phyloP scores from a whole-genome alignment of 2,329 filamentous ascomycete genomes.

The Phaeoacremonium minimum region DNA sequence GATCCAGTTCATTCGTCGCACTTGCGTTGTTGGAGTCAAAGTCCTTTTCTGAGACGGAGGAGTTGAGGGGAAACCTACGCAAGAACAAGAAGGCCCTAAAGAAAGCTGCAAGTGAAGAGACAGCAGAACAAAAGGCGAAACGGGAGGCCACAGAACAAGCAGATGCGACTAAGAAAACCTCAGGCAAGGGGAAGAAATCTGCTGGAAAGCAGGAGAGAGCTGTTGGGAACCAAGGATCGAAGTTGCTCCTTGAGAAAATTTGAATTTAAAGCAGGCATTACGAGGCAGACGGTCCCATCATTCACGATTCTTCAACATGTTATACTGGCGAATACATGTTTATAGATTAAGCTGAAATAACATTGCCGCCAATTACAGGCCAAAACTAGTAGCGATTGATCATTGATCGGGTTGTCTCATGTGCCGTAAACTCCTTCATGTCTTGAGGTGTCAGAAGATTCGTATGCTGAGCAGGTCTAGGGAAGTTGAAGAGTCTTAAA shows the following conservation, averaged over 20 bases:
- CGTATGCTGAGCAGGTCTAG: too few relatives aligned
- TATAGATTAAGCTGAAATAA: too few relatives aligned
- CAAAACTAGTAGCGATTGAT: too few relatives aligned
- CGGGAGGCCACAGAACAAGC: conserved; percentile 39
- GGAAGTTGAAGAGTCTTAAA: too few relatives aligned
- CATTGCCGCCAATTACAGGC: too few relatives aligned
- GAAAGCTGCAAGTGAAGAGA: conserved; percentile 60
- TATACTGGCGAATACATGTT: too few relatives aligned
- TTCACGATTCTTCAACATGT: too few relatives aligned
- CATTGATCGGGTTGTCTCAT: too few relatives aligned
- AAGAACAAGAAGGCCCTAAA: conserved; percentile 69
- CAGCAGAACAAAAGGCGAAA: conserved; percentile 43
- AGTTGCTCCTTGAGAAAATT: conserved; percentile 56
- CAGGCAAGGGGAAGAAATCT: conserved; percentile 40
- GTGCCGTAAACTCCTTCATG: too few relatives aligned
- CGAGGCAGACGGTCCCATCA: too few relatives aligned
- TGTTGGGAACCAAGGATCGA: conserved; percentile 59
- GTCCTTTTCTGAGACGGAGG: conserved; percentile 62
- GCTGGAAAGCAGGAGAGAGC: conserved; percentile 33
- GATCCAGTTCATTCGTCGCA: conserved; percentile 81
- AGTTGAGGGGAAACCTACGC: conserved; percentile 66
- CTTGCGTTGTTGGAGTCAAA: conserved; percentile 74
- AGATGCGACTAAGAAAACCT: conserved; percentile 32
- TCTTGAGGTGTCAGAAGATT: too few relatives aligned
- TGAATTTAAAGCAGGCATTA: conserved; percentile 15